Conservation (phyloP, 345 rosid genomes). For the Camelina hispida region DNA sequence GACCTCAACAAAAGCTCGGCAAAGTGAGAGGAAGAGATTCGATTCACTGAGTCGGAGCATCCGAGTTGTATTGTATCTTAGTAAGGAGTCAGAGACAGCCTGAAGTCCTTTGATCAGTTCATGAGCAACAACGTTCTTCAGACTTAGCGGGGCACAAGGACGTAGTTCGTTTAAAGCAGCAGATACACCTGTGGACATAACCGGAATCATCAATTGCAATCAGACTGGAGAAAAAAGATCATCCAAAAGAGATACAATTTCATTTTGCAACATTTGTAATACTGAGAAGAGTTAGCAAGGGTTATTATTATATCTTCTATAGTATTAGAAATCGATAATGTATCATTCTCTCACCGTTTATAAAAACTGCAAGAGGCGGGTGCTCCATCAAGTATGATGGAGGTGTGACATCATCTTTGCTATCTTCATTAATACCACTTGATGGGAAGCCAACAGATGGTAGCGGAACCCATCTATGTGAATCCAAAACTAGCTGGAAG, state of each 20-base stretch:
- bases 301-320: neutral
- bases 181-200: conserved; percentile 68
- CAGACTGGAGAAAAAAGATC: conserved; percentile 1
- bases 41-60: conserved; percentile 92
- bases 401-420: conserved; percentile 89
- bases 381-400: conserved; percentile 97
- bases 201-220: conserved; percentile 13
- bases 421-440: conserved; percentile 61
- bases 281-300: neutral
- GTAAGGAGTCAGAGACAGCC: conserved; percentile 77
- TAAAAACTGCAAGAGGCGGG: conserved; percentile 96
- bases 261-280: neutral
- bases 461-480: conserved; percentile 96
- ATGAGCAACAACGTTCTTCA: conserved; percentile 74
- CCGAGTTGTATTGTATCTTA: conserved; percentile 87
- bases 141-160: conserved; percentile 87
- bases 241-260: neutral
- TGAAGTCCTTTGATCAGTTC: conserved; percentile 82
- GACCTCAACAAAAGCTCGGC: conserved; percentile 91
- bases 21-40: conserved; percentile 82
- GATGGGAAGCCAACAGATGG: conserved; percentile 89
- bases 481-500: conserved; percentile 92
- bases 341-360: conserved; percentile 63
- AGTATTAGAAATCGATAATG: neutral
- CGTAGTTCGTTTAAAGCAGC: conserved; percentile 93